A percentile compares a stretch with the other conserved stretches of the same genome.
These are phyloP conservation scores for Gnaphalium uliginosum DNA, from an alignment of 129 eudicot genomes.

Conservation along the genomic window DNA sequence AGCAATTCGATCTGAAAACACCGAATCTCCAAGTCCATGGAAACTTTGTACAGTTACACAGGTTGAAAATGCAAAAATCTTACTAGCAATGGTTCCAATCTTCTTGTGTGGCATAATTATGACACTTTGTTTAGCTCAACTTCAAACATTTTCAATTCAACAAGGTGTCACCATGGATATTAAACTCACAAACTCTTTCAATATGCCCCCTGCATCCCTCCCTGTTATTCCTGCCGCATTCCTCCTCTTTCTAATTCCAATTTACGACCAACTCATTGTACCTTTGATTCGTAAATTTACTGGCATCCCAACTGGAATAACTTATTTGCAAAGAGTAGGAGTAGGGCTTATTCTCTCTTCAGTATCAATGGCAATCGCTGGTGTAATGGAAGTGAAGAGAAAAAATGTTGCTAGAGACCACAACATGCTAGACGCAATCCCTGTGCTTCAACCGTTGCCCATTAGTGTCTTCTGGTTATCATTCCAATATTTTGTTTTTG, in stretches of 20 bases:
- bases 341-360: slow-evolving; percentile 66
- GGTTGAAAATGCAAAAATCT: slow-evolving; percentile 73
- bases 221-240: slow-evolving; percentile 57
- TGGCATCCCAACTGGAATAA: slow-evolving; percentile 65
- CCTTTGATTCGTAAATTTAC: slow-evolving; percentile 59
- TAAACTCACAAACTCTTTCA: slow-evolving; percentile 45
- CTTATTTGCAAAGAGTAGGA: slow-evolving; percentile 68
- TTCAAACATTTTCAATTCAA: slow-evolving; percentile 65
- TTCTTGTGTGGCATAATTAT: slow-evolving; percentile 58
- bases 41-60: slow-evolving; percentile 80
- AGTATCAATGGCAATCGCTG: slow-evolving; percentile 69
- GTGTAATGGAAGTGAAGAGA: slow-evolving; percentile 59
- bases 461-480: slow-evolving; percentile 70
- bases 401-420: slow-evolving; percentile 51
- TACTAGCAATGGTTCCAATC: slow-evolving; percentile 59
- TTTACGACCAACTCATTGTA: slow-evolving; percentile 57
- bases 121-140: slow-evolving; percentile 80
- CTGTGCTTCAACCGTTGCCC: slow-evolving; percentile 53
- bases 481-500: slow-evolving; percentile 60
- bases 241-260: slow-evolving; percentile 51
- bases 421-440: slow-evolving; percentile 66
- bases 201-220: slow-evolving; percentile 70
- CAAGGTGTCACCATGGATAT: slow-evolving; percentile 83
- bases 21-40: slow-evolving; percentile 46
- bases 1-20: slow-evolving; percentile 43